phyloP scores from a whole-genome alignment of 345 rosid species.

The Cardiospermum halicacabum region DNA sequence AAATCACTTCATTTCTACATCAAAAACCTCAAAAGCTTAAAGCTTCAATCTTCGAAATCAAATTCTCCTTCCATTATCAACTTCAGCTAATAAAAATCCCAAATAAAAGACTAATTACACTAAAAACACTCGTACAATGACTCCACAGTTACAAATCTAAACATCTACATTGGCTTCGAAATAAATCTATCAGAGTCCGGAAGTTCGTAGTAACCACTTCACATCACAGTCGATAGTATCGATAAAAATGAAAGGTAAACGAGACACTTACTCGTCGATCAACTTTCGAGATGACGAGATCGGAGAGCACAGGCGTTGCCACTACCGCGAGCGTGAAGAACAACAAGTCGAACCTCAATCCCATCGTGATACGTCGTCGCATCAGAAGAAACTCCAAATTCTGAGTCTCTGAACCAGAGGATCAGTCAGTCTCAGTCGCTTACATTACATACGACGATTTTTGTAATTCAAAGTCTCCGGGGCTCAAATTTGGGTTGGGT shows the following conservation, averaged over 20 bases:
- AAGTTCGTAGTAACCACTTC: neutral
- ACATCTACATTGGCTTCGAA: neutral
- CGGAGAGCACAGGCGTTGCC: conserved; percentile 59
- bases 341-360: conserved; percentile 35
- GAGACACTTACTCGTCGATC: conserved; percentile 81
- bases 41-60: neutral
- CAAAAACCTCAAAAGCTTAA: neutral
- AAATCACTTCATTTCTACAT: conserved; percentile 4
- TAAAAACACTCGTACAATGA: neutral
- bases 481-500: too few relatives aligned
- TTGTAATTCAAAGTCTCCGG: neutral
- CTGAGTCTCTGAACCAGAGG: neutral
- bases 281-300: conserved; percentile 79
- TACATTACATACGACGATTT: neutral
- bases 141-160: neutral
- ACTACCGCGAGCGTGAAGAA: conserved; percentile 37
- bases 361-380: conserved; percentile 23
- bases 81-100: neutral
- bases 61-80: neutral
- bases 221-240: neutral
- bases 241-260: conserved; percentile 8
- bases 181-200: neutral
- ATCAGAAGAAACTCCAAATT: neutral
- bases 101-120: neutral
- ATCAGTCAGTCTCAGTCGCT: neutral